Conservation (phyloP, 2,329 filamentous ascomycete genomes). For the Neodidymelliopsis sp. region DNA sequence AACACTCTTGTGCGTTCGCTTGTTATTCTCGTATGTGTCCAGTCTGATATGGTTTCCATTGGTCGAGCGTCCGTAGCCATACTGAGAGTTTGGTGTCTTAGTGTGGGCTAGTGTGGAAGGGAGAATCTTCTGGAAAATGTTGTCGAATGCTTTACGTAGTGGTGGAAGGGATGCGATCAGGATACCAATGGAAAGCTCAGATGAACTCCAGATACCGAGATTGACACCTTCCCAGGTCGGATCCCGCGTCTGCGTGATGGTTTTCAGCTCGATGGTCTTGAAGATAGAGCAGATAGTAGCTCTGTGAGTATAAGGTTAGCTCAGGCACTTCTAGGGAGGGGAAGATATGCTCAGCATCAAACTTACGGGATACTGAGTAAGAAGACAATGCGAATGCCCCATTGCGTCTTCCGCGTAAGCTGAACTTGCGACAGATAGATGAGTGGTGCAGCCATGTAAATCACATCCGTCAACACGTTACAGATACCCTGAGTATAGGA, state of each 20-base stretch:
- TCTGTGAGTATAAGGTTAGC: constrained; percentile 15
- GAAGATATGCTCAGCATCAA: too few relatives aligned
- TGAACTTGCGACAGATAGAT: constrained; percentile 38
- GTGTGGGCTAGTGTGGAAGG: constrained; percentile 22
- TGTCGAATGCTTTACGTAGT: constrained; percentile 36
- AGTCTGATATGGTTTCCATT: constrained; percentile 21
- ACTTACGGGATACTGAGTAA: constrained; percentile 40
- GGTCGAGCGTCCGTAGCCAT: constrained; percentile 21
- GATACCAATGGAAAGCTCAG: constrained; percentile 34
- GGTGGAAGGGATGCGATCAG: constrained; percentile 34
- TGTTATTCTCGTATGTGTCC: constrained; percentile 20
- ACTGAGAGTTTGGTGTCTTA: constrained; percentile 14
- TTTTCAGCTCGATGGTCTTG: constrained; percentile 36
- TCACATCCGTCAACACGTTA: constrained; percentile 40
- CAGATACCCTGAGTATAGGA: constrained; percentile 38
- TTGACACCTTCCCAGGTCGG: constrained; percentile 36
- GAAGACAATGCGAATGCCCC: constrained; percentile 39
- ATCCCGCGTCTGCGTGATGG: constrained; percentile 30
- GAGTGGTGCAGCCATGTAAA: constrained; percentile 39
- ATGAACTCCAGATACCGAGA: constrained; percentile 35
- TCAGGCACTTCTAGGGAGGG: too few relatives aligned
- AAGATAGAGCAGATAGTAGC: constrained; percentile 40
- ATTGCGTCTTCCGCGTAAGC: constrained; percentile 33
- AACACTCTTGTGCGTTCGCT: constrained; percentile 8
- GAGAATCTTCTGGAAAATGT: constrained; percentile 26